Evolutionary conservation across 202 grass and related monocot species (phyloP).

Genomic region (Dendrocalamus latiflorus): DNA sequence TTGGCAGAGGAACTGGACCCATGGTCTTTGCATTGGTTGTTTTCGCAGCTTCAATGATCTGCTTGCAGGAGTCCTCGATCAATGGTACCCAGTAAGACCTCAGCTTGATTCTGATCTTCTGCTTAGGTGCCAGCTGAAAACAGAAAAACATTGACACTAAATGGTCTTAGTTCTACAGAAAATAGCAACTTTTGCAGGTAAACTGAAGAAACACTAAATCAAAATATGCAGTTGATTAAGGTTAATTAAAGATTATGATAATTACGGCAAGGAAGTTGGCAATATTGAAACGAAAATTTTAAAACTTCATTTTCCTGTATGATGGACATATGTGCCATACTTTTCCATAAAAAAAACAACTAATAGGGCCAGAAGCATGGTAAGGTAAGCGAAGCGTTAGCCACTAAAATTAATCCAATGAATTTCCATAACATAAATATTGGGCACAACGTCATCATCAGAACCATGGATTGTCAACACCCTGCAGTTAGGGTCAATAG

Average conservation of each 20-base stretch:
- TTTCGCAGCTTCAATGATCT: conserved; percentile 83
- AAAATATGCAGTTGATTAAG: conserved; percentile 11
- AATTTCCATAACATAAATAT: conserved; percentile 11
- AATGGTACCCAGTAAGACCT: conserved; percentile 84
- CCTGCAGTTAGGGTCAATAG: conserved; percentile 59
- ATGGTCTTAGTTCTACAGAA: conserved; percentile 8
- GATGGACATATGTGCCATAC: neutral
- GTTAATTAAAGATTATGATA: neutral
- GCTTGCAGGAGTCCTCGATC: conserved; percentile 94
- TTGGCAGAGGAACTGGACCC: conserved; percentile 89
- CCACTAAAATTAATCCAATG: neutral
- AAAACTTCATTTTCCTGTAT: neutral
- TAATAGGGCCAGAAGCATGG: neutral
- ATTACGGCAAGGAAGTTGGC: neutral
- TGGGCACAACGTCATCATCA: conserved; percentile 56
- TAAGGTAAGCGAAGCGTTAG: neutral
- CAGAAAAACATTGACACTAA: neutral
- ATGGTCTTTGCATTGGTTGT: conserved; percentile 90
- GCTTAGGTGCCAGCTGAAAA: conserved; percentile 64
- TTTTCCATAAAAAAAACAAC: neutral
- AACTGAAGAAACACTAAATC: neutral
- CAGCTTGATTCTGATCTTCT: conserved; percentile 95
- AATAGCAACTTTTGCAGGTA: neutral
- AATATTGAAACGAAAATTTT: neutral
- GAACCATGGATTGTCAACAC: conserved; percentile 80